Evolutionary conservation across 805 yeast genomes (phyloP).

Genomic region (Metschnikowia lochheadii): DNA sequence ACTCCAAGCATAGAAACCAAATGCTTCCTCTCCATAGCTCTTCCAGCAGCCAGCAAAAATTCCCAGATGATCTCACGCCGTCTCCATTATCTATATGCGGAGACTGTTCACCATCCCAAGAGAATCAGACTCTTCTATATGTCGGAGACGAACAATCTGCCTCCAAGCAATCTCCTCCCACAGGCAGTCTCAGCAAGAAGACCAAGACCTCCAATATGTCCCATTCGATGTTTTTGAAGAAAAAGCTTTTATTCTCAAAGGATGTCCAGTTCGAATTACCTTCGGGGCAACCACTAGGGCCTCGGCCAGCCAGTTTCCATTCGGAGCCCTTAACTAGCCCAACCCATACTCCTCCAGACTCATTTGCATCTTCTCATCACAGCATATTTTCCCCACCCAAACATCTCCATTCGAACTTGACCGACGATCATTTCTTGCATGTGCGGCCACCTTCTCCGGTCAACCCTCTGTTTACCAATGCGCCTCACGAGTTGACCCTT

Average conservation of each 20-base stretch:
- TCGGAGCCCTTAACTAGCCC: background rate
- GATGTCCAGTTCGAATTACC: slow-evolving; percentile 37
- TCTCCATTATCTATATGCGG: slow-evolving; percentile 23
- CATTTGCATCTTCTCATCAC: background rate
- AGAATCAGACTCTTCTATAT: background rate
- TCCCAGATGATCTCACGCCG: slow-evolving; percentile 20
- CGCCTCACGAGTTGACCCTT: slow-evolving; percentile 14
- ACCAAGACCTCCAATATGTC: slow-evolving; percentile 19
- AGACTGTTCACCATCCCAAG: slow-evolving; percentile 7
- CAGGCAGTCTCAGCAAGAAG: slow-evolving; percentile 11
- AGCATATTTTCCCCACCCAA: background rate
- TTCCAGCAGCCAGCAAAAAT: background rate
- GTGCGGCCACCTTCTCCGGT: slow-evolving; percentile 1
- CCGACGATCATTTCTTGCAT: slow-evolving; percentile 1
- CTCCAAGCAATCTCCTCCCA: slow-evolving; percentile 3
- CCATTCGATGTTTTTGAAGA: slow-evolving; percentile 27
- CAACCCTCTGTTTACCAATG: background rate
- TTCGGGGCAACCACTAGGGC: slow-evolving; percentile 8
- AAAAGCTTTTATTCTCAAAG: slow-evolving; percentile 31
- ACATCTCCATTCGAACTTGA: background rate
- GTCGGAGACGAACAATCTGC: slow-evolving; percentile 4
- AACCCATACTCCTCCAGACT: slow-evolving; percentile 2
- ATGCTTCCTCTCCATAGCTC: background rate
- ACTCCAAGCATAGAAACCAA: slow-evolving; percentile 7
- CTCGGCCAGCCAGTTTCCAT: background rate